Percentiles rank a stretch among this genome's conserved stretches.
These are phyloP conservation scores for Candida maesae DNA, from an alignment of 805 yeast species.

Conservation along the genomic window DNA sequence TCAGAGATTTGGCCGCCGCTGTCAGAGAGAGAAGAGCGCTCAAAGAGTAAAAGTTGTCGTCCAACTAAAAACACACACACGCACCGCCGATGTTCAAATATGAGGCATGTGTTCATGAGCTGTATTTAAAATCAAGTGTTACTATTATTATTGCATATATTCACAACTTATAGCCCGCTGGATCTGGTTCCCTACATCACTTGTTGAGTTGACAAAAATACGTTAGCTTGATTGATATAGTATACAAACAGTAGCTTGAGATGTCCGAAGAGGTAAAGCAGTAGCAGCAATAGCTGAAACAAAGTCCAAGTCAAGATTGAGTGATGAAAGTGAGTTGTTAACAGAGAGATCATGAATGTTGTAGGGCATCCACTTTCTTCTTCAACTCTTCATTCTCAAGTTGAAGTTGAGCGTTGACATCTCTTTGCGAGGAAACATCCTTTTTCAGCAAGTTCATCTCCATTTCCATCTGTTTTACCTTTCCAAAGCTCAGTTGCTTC, in stretches of 20 bases:
- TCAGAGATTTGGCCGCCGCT: constrained; percentile 74
- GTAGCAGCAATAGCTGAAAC: too few species aligned
- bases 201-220: too few species aligned
- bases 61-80: background rate
- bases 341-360: background rate
- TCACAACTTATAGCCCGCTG: too few species aligned
- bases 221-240: too few species aligned
- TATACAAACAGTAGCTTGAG: too few species aligned
- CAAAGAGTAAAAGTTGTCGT: constrained; percentile 11
- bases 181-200: too few species aligned
- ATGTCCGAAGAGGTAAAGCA: too few species aligned
- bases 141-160: too few species aligned
- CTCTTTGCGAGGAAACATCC: constrained; percentile 34
- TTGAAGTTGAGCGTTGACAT: constrained; percentile 4
- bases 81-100: too few species aligned
- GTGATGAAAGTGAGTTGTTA: background rate
- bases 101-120: too few species aligned
- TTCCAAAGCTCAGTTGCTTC: constrained; percentile 71
- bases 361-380: background rate
- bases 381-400: constrained; percentile 5
- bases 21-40: constrained; percentile 72
- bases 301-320: too few species aligned
- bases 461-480: constrained; percentile 64
- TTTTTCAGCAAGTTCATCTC: constrained; percentile 58
- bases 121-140: too few species aligned